Evolutionary conservation across 306 rosid genomes (phyloP).

Genomic region (Glycine latifolia): DNA sequence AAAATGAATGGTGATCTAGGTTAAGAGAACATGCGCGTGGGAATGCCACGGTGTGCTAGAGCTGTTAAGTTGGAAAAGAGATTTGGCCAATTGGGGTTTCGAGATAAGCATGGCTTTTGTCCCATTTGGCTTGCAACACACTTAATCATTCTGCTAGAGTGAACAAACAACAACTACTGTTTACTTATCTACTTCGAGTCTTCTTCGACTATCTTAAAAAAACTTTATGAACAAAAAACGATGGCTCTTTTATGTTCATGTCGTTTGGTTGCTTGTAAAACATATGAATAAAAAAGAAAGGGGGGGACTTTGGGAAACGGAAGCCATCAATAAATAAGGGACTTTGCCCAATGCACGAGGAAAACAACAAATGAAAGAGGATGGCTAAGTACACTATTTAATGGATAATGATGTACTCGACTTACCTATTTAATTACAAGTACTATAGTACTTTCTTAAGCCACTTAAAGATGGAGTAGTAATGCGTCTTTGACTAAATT

Average conservation of each 20-base stretch:
- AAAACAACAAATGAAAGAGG: conserved; percentile 18
- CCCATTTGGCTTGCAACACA: conserved; percentile 41
- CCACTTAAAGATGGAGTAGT: background rate
- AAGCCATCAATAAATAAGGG: background rate
- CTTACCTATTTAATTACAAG: background rate
- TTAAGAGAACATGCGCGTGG: conserved; percentile 46
- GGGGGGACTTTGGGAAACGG: conserved; percentile 31
- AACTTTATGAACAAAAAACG: conserved; percentile 20
- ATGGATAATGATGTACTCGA: background rate
- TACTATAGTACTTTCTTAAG: background rate
- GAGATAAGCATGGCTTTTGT: conserved; percentile 59
- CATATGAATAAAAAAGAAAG: background rate
- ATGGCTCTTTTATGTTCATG: conserved; percentile 8
- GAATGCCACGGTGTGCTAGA: conserved; percentile 68
- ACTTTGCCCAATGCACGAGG: conserved; percentile 18
- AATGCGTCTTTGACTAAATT: background rate
- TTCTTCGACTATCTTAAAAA: background rate
- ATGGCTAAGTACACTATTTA: background rate
- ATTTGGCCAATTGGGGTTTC: conserved; percentile 37
- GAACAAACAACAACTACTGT: background rate
- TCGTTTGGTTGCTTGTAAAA: conserved; percentile 36
- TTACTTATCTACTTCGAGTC: background rate
- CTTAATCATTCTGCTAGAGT: conserved; percentile 42
- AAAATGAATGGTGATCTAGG: background rate
- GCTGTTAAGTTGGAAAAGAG: conserved; percentile 47